phyloP scores from a whole-genome alignment of 345 rosid genomes.

The Hevea brasiliensis region DNA sequence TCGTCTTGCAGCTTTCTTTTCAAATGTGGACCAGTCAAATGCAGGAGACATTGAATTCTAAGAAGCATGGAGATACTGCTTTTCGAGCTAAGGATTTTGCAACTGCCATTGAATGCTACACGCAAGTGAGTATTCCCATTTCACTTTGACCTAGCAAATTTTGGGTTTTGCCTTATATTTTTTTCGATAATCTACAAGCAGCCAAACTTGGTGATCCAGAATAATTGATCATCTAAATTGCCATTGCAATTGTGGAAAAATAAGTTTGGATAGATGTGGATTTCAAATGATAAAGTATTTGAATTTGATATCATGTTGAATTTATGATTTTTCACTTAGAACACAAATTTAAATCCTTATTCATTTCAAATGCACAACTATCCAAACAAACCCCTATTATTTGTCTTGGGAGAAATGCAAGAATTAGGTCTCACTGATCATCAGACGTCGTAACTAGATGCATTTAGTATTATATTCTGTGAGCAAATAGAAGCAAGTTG shows the following conservation, averaged over 20 bases:
- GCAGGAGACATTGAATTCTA: conserved; percentile 88
- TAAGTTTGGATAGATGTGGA: too few relatives aligned
- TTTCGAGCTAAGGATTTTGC: conserved; percentile 84
- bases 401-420: not conserved
- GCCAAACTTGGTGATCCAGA: not conserved
- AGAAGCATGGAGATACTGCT: conserved; percentile 89
- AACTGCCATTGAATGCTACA: conserved; percentile 71
- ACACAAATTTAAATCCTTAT: too few relatives aligned
- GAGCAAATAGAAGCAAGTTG: not conserved
- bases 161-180: not conserved
- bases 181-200: not conserved
- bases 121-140: conserved; percentile 49
- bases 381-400: too few relatives aligned
- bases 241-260: not conserved
- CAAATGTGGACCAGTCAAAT: conserved; percentile 97
- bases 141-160: not conserved
- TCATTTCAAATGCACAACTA: too few relatives aligned
- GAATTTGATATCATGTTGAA: too few relatives aligned
- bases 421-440: too few relatives aligned
- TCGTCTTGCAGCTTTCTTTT: conserved; percentile 70
- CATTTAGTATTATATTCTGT: not conserved
- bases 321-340: too few relatives aligned
- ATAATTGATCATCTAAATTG: not conserved
- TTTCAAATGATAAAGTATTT: too few relatives aligned
- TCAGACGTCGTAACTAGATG: too few relatives aligned